Evolutionary conservation across 73 alveolate genomes (phyloP).

Genomic region (Paramecium sexaurelia): DNA sequence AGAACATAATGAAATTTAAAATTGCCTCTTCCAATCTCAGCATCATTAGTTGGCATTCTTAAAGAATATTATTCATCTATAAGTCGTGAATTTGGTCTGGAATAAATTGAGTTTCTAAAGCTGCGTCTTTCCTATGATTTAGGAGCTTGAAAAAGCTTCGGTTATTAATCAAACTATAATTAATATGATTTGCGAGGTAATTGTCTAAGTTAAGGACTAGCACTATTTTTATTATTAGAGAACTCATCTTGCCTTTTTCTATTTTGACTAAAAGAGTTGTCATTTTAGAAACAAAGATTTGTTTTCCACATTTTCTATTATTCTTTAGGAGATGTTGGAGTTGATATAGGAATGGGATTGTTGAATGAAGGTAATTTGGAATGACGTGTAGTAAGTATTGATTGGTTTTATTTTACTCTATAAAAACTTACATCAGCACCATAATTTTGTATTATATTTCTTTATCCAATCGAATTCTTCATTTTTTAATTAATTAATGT

Average conservation of each 20-base stretch:
- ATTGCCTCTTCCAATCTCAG: neutral
- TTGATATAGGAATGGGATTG: neutral
- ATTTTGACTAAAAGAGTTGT: neutral
- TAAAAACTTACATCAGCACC: neutral
- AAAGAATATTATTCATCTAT: neutral
- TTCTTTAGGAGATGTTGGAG: slow-evolving; percentile 25
- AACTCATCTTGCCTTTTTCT: neutral
- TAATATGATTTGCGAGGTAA: neutral
- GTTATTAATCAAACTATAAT: neutral
- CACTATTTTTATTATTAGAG: neutral
- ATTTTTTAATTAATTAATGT: neutral
- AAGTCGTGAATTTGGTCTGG: neutral
- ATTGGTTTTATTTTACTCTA: neutral
- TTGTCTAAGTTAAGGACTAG: neutral
- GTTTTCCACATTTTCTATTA: neutral
- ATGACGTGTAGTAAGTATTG: neutral
- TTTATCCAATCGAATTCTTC: neutral
- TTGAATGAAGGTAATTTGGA: slow-evolving; percentile 5
- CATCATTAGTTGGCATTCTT: neutral
- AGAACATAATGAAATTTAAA: slow-evolving; percentile 55
- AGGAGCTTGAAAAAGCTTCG: neutral
- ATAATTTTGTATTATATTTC: neutral
- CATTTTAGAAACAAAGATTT: neutral
- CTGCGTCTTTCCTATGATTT: neutral
- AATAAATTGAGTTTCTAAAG: neutral